Evolutionary conservation across 176 grass and related monocot species (phyloP).

Genomic region (Hordeum marinum): DNA sequence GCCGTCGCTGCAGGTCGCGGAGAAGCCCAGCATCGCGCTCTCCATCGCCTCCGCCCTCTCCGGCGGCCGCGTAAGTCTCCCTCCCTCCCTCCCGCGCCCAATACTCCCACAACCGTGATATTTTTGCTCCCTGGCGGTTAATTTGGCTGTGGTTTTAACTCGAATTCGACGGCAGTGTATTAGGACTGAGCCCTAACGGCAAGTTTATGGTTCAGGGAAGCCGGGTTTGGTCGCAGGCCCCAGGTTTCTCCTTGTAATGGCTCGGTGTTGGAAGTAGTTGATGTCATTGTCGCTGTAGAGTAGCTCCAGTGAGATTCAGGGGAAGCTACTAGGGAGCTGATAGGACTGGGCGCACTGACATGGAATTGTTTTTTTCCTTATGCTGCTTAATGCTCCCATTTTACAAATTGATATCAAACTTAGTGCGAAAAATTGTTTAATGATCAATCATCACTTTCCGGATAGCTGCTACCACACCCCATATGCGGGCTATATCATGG

Average conservation of each 20-base stretch:
- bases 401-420: background rate
- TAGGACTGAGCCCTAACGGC: background rate
- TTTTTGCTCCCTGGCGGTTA: background rate
- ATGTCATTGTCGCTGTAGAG: background rate
- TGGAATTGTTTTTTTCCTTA: background rate
- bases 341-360: background rate
- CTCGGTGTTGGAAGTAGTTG: background rate
- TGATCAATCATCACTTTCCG: background rate
- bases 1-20: conserved; percentile 66
- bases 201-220: background rate
- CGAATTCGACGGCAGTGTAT: background rate
- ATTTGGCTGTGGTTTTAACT: conserved; percentile 7
- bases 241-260: background rate
- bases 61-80: conserved; percentile 45
- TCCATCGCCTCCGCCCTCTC: conserved; percentile 82
- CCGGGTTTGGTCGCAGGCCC: background rate
- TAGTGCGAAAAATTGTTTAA: background rate
- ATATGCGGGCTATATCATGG: background rate
- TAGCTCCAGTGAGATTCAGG: background rate
- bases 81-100: background rate
- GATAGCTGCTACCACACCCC: background rate
- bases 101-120: background rate
- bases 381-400: background rate
- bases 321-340: background rate
- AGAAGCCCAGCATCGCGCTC: conserved; percentile 95